Evolutionary conservation across 2,329 filamentous ascomycete genomes (phyloP).

Genomic region (Pseudocercospora crystallina): DNA sequence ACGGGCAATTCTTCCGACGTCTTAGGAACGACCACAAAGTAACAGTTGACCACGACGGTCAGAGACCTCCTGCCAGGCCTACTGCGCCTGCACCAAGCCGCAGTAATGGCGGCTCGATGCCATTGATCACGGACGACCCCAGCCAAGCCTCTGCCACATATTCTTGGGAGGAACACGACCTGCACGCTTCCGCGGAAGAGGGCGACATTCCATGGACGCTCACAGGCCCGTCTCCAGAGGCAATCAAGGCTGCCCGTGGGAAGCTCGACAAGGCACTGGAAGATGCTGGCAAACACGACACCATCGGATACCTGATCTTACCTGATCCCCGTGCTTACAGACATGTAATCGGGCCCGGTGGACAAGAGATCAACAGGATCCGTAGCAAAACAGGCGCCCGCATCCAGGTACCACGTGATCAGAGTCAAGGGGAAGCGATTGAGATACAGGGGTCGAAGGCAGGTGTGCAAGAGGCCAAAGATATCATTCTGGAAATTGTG

Average conservation of each 20-base stretch:
- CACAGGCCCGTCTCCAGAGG: conserved; percentile 69
- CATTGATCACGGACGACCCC: conserved; percentile 86
- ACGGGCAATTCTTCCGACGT: conserved; percentile 89
- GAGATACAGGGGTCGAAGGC: conserved; percentile 79
- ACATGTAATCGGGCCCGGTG: conserved; percentile 83
- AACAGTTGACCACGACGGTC: conserved; percentile 85
- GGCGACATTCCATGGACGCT: conserved; percentile 82
- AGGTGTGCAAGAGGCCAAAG: conserved; percentile 81
- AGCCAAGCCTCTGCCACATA: conserved; percentile 62
- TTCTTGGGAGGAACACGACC: conserved; percentile 80
- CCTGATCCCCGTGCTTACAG: conserved; percentile 88
- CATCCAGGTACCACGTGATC: conserved; percentile 77
- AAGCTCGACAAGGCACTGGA: conserved; percentile 71
- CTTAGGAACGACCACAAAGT: conserved; percentile 84
- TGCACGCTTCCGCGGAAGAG: conserved; percentile 66
- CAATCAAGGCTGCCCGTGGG: conserved; percentile 76
- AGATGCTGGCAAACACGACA: conserved; percentile 66
- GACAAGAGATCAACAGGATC: conserved; percentile 89
- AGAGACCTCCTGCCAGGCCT: conserved; percentile 71
- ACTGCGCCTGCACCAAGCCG: conserved; percentile 47
- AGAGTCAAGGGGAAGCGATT: conserved; percentile 75
- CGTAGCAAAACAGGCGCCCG: conserved; percentile 89
- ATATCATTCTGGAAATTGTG: conserved; percentile 84
- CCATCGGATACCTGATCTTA: conserved; percentile 83
- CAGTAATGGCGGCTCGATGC: conserved; percentile 61